These are phyloP conservation scores for Verbascum thapsus DNA, from an alignment of 257 asterid species.

Conservation along the genomic window DNA sequence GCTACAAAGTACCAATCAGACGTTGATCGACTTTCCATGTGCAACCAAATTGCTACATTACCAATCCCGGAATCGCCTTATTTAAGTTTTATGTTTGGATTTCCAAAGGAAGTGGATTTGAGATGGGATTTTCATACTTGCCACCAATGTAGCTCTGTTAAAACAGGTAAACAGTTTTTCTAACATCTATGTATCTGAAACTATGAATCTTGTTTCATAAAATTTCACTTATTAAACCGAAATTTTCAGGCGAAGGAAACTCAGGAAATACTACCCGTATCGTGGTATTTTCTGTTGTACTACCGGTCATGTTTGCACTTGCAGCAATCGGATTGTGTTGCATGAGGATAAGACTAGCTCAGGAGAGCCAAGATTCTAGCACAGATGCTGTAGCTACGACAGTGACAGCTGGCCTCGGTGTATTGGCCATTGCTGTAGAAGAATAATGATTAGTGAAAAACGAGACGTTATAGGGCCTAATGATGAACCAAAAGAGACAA, in stretches of 20 bases:
- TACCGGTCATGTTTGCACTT: slow-evolving; percentile 33
- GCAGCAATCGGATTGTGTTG: slow-evolving; percentile 30
- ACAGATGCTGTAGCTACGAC: slow-evolving; percentile 26
- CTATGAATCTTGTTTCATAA: neutral
- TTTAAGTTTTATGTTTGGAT: slow-evolving; percentile 15
- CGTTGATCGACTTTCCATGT: slow-evolving; percentile 12
- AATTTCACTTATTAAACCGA: slow-evolving; percentile 20
- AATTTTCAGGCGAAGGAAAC: slow-evolving; percentile 27
- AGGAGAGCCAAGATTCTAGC: slow-evolving; percentile 18
- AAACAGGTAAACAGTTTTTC: slow-evolving; percentile 32
- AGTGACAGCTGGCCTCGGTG: slow-evolving; percentile 27
- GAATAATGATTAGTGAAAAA: slow-evolving; percentile 35
- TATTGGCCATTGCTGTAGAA: slow-evolving; percentile 32
- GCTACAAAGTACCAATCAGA: slow-evolving; percentile 7
- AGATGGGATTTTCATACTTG: slow-evolving; percentile 47
- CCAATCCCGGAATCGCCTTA: slow-evolving; percentile 41
- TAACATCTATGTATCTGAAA: neutral
- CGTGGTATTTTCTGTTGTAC: slow-evolving; percentile 31
- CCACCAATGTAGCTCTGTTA: slow-evolving; percentile 34
- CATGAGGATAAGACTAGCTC: slow-evolving; percentile 11
- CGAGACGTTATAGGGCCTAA: slow-evolving; percentile 19
- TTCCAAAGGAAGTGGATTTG: slow-evolving; percentile 42
- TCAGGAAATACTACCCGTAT: slow-evolving; percentile 12
- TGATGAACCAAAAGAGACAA: slow-evolving; percentile 33
- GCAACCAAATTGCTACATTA: slow-evolving; percentile 30